Conservation (phyloP, 768 basidiomycete species). For the Pleurotus platypus region DNA sequence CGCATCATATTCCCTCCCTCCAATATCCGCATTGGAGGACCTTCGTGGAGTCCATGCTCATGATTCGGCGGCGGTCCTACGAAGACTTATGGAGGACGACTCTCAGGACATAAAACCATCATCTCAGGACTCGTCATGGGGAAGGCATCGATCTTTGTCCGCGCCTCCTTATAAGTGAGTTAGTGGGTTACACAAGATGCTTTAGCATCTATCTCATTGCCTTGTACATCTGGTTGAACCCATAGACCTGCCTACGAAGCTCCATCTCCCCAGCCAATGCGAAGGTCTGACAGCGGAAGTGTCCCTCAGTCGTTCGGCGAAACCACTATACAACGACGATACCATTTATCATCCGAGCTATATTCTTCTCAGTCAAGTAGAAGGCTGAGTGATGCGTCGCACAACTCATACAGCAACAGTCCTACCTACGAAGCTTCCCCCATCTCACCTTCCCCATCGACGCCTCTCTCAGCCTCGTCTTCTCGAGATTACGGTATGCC, state of each 20-base stretch:
- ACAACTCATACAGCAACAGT: not conserved
- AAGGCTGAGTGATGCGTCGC: not conserved
- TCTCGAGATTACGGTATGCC: not conserved
- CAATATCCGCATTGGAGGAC: constrained; percentile 68
- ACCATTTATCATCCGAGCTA: no score
- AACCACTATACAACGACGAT: no score
- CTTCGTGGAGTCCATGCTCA: constrained; percentile 45
- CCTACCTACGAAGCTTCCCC: not conserved
- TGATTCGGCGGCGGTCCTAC: constrained; percentile 65
- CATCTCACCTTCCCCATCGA: constrained; percentile 3
- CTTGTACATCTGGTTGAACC: constrained; percentile 12
- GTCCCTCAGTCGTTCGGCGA: not conserved
- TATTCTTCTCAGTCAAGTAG: not conserved
- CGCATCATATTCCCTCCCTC: constrained; percentile 55
- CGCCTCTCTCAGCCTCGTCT: constrained; percentile 1
- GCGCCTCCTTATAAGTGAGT: constrained; percentile 29
- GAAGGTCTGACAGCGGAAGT: not conserved
- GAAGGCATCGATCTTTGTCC: constrained; percentile 41
- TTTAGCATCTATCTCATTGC: constrained; percentile 9
- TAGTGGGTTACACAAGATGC: not conserved
- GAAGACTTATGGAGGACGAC: constrained; percentile 59
- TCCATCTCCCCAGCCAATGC: not conserved
- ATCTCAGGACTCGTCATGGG: constrained; percentile 27
- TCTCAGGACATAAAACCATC: constrained; percentile 20
- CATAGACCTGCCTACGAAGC: not conserved